Evolutionary conservation across 2,329 filamentous ascomycete species (phyloP).

Genomic region (Lasiodiplodia sp.): DNA sequence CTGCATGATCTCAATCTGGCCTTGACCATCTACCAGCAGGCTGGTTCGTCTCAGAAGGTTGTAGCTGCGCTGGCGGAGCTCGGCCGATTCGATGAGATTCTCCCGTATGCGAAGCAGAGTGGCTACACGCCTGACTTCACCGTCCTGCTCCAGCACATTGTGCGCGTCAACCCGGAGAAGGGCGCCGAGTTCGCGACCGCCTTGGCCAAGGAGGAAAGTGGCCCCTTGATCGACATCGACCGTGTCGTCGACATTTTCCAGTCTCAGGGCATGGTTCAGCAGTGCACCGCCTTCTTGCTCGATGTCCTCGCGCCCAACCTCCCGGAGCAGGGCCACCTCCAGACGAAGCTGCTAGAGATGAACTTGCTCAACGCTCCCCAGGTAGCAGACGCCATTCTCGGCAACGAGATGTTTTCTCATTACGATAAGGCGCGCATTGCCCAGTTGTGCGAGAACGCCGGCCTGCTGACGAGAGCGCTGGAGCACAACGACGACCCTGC

Average conservation of each 20-base stretch:
- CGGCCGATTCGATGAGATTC: conserved; percentile 95
- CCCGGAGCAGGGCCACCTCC: conserved; percentile 89
- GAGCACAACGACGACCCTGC: conserved; percentile 94
- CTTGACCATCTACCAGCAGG: conserved; percentile 86
- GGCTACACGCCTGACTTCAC: conserved; percentile 97
- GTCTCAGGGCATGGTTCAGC: conserved; percentile 96
- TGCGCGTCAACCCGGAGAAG: conserved; percentile 90
- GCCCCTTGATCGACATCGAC: conserved; percentile 88
- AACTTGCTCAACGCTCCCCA: conserved; percentile 96
- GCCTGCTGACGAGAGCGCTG: conserved; percentile 73
- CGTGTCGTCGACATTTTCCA: conserved; percentile 98
- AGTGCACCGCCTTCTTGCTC: conserved; percentile 96
- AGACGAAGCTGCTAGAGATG: conserved; percentile 97
- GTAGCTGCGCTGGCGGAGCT: conserved; percentile 95
- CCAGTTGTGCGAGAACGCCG: conserved; percentile 89
- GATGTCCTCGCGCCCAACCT: conserved; percentile 95
- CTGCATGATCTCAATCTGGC: conserved; percentile 89
- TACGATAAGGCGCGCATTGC: conserved; percentile 93
- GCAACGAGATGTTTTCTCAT: conserved; percentile 98
- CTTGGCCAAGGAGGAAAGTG: conserved; percentile 86
- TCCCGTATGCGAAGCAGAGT: conserved; percentile 84
- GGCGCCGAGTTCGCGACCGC: conserved; percentile 93
- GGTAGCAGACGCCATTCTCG: conserved; percentile 95
- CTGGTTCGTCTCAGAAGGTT: conserved; percentile 90
- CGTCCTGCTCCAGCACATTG: conserved; percentile 88